Evolutionary conservation across 2,329 filamentous ascomycete genomes (phyloP).

Genomic region (Capronia americana): DNA sequence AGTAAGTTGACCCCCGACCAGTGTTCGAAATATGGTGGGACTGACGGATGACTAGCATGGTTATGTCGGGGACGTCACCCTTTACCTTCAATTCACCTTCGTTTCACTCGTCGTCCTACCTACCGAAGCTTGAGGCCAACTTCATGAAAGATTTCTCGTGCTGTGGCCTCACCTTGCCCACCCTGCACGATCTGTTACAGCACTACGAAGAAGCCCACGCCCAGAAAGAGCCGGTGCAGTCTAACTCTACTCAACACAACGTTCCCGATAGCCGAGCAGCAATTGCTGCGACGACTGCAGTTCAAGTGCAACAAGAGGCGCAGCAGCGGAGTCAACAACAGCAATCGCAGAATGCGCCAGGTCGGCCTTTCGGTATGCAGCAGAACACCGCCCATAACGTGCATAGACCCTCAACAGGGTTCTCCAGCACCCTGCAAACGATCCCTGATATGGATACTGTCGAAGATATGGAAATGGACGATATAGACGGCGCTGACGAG

Average conservation of each 20-base stretch:
- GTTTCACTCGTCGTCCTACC: constrained; percentile 93
- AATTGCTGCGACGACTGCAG: constrained; percentile 51
- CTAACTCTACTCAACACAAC: constrained; percentile 55
- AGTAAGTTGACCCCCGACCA: constrained; percentile 69
- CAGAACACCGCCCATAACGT: constrained; percentile 34
- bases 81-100: constrained; percentile 81
- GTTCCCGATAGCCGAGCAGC: constrained; percentile 59
- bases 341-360: constrained; percentile 37
- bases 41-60: constrained; percentile 67
- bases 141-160: constrained; percentile 98
- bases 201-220: constrained; percentile 97
- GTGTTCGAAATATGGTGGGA: not conserved
- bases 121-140: constrained; percentile 93
- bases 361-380: constrained; percentile 40
- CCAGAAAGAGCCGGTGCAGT: constrained; percentile 63
- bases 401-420: constrained; percentile 33
- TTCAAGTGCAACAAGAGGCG: constrained; percentile 58
- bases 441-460: constrained; percentile 49
- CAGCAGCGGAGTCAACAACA: constrained; percentile 51
- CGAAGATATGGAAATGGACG: constrained; percentile 97
- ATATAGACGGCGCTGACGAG: constrained; percentile 59
- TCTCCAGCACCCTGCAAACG: constrained; percentile 43
- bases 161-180: constrained; percentile 86
- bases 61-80: constrained; percentile 96
- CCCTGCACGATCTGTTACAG: constrained; percentile 90